Evolutionary conservation across 2,329 filamentous ascomycete species (phyloP), one percentile per base, ranked within the genome.

Genomic region (Gnomoniopsis sp.): DNA sequence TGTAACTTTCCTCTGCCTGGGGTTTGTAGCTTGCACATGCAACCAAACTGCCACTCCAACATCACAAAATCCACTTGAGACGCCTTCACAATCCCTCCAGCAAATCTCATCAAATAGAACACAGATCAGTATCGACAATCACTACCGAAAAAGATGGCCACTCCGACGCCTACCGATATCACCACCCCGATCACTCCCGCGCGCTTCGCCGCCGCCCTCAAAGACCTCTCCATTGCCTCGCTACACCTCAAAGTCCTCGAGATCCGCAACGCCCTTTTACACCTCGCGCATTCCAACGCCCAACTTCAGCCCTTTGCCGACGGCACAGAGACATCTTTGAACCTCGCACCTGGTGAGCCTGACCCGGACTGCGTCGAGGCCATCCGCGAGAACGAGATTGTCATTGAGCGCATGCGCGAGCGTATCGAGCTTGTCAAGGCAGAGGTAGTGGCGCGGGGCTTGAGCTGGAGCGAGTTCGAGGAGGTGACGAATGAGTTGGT

Each of bases 161-260:
- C 62, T 50, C 21, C 50, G 3, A 49, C 59, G 68, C 49, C 62
- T 58, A 81, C 84, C 66, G 55, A 57, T 15, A 46, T 53, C 14
- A 49, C 54, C n/a, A 23, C 70, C 12, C 87, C 88, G 59, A 90
- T 90, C 69, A 74, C 80, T 49, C 76, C 85, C 26, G 71, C 77
- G 19, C 82, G 82, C 69, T 91, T 90, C 76, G 84, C 86, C 68
- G 76, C 79, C 62, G 89, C 89, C 23, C 79, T 93, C 64, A 77
- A 80, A 64, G 83, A 87, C 61, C 85, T 93, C 57, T 83, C 88
- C 44, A 71, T 87, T 64, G 79, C 82, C 62, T 81, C 81, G 58
- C 85, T 93, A 7, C 86, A 89, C 73, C 79, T 88, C 72, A 92
- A 92, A 74, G 83, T 88, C 60, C 83, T 88, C 69, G 90, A 93